Conservation (phyloP, 495 filamentous ascomycete species). For the Talaromyces wortmannii region DNA sequence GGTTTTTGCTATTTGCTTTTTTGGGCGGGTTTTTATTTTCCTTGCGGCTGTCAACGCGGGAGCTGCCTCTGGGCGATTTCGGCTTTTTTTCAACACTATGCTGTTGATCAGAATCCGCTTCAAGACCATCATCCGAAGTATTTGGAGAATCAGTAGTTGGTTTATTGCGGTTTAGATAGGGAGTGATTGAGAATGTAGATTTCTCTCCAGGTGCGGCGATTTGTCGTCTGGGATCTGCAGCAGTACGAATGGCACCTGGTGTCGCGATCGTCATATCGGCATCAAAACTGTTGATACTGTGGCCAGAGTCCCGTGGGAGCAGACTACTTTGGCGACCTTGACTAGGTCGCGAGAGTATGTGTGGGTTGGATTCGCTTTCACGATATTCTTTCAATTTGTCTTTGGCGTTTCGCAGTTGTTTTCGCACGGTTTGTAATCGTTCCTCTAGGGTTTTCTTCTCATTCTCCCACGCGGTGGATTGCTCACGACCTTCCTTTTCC, state of each 20-base stretch:
- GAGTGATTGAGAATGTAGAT: constrained; percentile 87
- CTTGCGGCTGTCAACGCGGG: background rate
- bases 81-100: background rate
- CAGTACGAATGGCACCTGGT: constrained; percentile 53
- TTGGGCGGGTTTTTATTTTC: background rate
- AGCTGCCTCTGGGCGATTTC: background rate
- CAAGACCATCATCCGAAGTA: constrained; percentile 23
- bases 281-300: constrained; percentile 38
- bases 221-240: constrained; percentile 44
- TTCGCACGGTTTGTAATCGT: constrained; percentile 58
- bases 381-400: constrained; percentile 61
- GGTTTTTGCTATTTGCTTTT: constrained; percentile 2
- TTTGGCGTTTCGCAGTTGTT: constrained; percentile 59
- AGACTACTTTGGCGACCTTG: constrained; percentile 16
- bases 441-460: constrained; percentile 54
- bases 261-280: constrained; percentile 54
- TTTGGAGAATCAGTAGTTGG: constrained; percentile 37
- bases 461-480: constrained; percentile 39
- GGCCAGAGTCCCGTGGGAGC: constrained; percentile 30
- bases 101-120: constrained; percentile 17
- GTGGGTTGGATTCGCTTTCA: constrained; percentile 12
- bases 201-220: constrained; percentile 68
- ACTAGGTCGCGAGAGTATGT: constrained; percentile 5
- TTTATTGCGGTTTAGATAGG: constrained; percentile 75
- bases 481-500: constrained; percentile 22